phyloP scores from a whole-genome alignment of 768 basidiomycete species.

The Amanita exitialis region DNA sequence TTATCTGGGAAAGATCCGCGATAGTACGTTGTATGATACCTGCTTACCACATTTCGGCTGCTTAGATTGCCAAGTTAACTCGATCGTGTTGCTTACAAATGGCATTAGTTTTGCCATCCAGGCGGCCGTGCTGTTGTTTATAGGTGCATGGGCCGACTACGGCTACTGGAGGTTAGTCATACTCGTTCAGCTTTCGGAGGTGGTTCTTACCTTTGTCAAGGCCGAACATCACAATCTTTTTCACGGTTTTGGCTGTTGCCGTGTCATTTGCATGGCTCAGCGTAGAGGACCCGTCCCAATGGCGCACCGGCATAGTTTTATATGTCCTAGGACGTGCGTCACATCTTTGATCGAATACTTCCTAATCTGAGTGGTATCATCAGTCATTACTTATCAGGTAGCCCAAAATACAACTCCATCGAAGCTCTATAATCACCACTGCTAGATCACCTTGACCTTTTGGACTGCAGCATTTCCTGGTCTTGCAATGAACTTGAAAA shows the following conservation, averaged over 20 bases:
- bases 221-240: conserved; percentile 71
- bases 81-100: conserved; percentile 70
- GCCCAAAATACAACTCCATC: not conserved
- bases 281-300: conserved; percentile 53
- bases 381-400: conserved; percentile 69
- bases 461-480: conserved; percentile 82
- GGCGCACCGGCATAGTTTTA: conserved; percentile 49
- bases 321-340: conserved; percentile 57
- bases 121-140: conserved; percentile 49
- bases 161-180: conserved; percentile 53
- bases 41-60: not conserved
- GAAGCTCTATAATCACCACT: not conserved
- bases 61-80: conserved; percentile 40
- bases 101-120: conserved; percentile 75
- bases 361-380: conserved; percentile 3
- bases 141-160: conserved; percentile 79
- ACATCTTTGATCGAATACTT: not conserved
- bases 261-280: conserved; percentile 76
- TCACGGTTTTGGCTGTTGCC: conserved; percentile 53
- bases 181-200: not conserved
- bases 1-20: conserved; percentile 50
- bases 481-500: conserved; percentile 57
- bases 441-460: conserved; percentile 60
- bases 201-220: conserved; percentile 19
- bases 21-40: conserved; percentile 31